phyloP scores from a whole-genome alignment of 2,329 filamentous ascomycete species.

The Tympanopsis confertula region DNA sequence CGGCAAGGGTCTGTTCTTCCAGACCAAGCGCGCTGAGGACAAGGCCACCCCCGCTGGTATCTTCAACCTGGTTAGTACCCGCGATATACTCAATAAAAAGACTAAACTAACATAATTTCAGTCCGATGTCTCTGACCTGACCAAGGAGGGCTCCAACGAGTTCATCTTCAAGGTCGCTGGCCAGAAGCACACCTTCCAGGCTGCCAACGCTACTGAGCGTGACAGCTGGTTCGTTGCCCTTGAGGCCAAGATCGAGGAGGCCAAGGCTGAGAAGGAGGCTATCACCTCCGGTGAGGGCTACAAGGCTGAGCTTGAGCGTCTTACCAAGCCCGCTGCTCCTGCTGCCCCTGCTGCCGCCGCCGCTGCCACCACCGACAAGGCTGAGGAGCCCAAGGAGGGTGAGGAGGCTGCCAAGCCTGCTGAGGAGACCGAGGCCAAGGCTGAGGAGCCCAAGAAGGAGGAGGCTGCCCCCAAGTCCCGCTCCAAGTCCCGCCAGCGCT shows the following conservation, averaged over 20 bases:
- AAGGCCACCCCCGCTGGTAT: slow-evolving; percentile 72
- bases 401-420: slow-evolving; percentile 23
- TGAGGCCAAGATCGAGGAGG: slow-evolving; percentile 72
- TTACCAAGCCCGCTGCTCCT: slow-evolving; percentile 30
- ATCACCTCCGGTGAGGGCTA: slow-evolving; percentile 74
- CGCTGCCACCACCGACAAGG: too few relatives aligned
- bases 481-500: slow-evolving; percentile 54
- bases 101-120: slow-evolving; percentile 14
- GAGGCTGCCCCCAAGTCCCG: slow-evolving; percentile 49
- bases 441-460: slow-evolving; percentile 29
- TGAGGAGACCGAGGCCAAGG: slow-evolving; percentile 17
- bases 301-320: slow-evolving; percentile 71
- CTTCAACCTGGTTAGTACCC: slow-evolving; percentile 65
- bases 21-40: slow-evolving; percentile 71
- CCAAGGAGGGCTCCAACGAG: slow-evolving; percentile 65
- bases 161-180: slow-evolving; percentile 77
- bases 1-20: slow-evolving; percentile 89
- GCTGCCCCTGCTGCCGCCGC: slow-evolving; percentile 16
- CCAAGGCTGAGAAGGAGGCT: slow-evolving; percentile 65
- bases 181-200: slow-evolving; percentile 92
- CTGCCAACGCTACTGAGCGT: slow-evolving; percentile 60
- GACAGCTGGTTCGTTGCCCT: slow-evolving; percentile 84
- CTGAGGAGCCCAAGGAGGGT: slow-evolving; percentile 19
- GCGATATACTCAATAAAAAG: slow-evolving; percentile 2
- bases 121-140: slow-evolving; percentile 57